phyloP scores from a whole-genome alignment of 2,329 filamentous ascomycete genomes.

The Sporothrix pseudoabietina region DNA sequence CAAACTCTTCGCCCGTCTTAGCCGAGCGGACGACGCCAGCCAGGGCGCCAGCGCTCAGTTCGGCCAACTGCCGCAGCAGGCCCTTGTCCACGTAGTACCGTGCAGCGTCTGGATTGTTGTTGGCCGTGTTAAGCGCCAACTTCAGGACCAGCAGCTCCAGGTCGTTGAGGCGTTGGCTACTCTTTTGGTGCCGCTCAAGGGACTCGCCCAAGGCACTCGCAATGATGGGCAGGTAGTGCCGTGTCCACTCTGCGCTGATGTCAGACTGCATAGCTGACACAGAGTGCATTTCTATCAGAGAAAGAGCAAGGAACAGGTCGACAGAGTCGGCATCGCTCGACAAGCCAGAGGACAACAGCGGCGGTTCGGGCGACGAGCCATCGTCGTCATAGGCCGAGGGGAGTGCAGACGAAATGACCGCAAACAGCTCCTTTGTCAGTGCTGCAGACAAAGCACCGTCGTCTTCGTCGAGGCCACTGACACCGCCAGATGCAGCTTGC shows the following conservation, averaged over 20 bases:
- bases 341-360: conserved; percentile 36
- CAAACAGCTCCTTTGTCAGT: conserved; percentile 54
- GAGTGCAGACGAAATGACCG: conserved; percentile 45
- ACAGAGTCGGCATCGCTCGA: conserved; percentile 42
- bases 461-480: conserved; percentile 30
- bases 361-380: conserved; percentile 16
- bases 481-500: conserved; percentile 49
- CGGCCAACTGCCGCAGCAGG: conserved; percentile 53
- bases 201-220: conserved; percentile 51
- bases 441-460: conserved; percentile 53
- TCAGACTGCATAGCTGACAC: conserved; percentile 51
- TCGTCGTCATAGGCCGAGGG: conserved; percentile 40
- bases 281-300: conserved; percentile 57
- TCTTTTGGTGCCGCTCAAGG: conserved; percentile 37
- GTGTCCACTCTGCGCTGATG: conserved; percentile 50
- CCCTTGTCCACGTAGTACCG: conserved; percentile 66
- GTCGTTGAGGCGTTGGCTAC: conserved; percentile 41
- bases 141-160: conserved; percentile 60
- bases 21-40: conserved; percentile 48
- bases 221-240: conserved; percentile 54
- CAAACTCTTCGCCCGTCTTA: conserved; percentile 53
- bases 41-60: conserved; percentile 57
- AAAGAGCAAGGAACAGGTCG: conserved; percentile 50
- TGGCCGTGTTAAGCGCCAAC: conserved; percentile 82
- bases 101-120: conserved; percentile 72